Evolutionary conservation across 441 rosid genomes (phyloP).

Genomic region (Adansonia gregorii): DNA sequence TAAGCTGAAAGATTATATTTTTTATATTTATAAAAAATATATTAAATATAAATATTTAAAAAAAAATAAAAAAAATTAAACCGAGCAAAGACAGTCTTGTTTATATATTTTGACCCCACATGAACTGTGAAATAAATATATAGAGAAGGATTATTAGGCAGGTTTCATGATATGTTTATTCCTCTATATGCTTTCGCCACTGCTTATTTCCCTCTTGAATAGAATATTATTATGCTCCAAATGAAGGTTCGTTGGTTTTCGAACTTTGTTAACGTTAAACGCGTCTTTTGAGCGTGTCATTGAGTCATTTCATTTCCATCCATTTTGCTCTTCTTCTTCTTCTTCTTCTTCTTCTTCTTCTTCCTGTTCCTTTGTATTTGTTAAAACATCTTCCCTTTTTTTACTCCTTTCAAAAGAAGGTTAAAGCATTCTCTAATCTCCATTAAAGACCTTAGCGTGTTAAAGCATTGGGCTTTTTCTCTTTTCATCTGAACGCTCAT

Average conservation of each 20-base stretch:
- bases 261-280: constrained; percentile 20
- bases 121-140: background rate
- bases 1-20: too few relatives aligned
- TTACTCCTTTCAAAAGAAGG: constrained; percentile 23
- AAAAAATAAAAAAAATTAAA: too few relatives aligned
- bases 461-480: constrained; percentile 43
- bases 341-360: background rate
- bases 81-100: too few relatives aligned
- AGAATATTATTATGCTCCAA: background rate
- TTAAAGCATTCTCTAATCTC: constrained; percentile 28
- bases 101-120: constrained; percentile 7
- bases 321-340: background rate
- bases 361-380: constrained; percentile 17
- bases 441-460: constrained; percentile 41
- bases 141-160: background rate
- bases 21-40: too few relatives aligned
- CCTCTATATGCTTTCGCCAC: background rate
- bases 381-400: constrained; percentile 23
- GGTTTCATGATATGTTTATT: constrained; percentile 9
- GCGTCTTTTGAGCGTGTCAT: constrained; percentile 20
- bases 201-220: background rate
- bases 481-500: constrained; percentile 35
- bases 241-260: background rate
- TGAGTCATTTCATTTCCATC: background rate
- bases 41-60: too few relatives aligned